Conservation (phyloP, 1,139 yeast genomes). For the Saccharomycopsis crataegensis region DNA sequence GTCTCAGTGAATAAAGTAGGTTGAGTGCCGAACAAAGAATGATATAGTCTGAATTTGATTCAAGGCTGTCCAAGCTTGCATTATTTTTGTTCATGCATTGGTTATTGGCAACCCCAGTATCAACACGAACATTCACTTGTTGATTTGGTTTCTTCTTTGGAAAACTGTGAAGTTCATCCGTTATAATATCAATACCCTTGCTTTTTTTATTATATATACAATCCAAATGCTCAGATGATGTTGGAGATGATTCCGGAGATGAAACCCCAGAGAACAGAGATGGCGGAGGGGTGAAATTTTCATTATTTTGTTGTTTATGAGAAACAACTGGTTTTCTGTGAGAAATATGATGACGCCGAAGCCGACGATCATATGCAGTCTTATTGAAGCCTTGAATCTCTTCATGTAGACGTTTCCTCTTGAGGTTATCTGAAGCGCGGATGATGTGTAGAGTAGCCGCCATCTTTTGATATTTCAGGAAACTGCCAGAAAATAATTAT, state of each 20-base stretch:
- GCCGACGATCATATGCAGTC: no score
- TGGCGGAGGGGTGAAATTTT: conserved; percentile 13
- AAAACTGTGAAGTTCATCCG: background rate
- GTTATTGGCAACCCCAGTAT: background rate
- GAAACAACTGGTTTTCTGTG: background rate
- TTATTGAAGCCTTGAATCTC: background rate
- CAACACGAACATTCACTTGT: background rate
- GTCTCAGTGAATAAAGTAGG: conserved; percentile 12
- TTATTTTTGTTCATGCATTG: background rate
- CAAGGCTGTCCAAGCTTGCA: background rate
- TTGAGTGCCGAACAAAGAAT: conserved; percentile 14
- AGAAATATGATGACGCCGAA: background rate
- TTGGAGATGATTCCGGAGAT: background rate
- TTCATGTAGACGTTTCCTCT: conserved; percentile 4
- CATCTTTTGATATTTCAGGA: conserved; percentile 1
- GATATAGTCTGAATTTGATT: conserved; percentile 17
- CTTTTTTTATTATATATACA: background rate
- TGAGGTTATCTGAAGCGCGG: background rate
- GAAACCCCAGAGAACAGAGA: background rate
- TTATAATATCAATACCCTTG: background rate
- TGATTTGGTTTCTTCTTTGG: background rate
- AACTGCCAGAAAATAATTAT: background rate
- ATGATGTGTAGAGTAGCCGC: conserved; percentile 12
- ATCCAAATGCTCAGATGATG: background rate
- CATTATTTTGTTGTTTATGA: background rate